Evolutionary conservation across 306 rosid species (phyloP).

Genomic region (Luffa acutangula): DNA sequence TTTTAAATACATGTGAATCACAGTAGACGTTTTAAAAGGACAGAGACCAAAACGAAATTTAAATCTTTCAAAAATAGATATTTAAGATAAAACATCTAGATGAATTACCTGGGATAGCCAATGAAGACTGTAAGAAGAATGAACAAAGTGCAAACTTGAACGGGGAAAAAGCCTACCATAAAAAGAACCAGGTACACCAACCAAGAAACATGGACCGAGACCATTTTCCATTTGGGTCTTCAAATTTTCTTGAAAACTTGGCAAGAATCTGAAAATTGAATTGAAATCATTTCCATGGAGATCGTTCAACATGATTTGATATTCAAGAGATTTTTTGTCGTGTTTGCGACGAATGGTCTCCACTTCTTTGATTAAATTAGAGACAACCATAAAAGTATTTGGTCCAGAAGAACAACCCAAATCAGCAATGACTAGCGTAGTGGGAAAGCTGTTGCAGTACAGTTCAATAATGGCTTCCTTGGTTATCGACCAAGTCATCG

Average conservation of each 20-base stretch:
- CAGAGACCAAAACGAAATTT: too few relatives aligned
- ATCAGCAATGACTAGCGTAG: not conserved
- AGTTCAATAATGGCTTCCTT: slow-evolving; percentile 36
- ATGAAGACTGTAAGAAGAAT: slow-evolving; percentile 37
- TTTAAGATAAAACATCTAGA: not conserved
- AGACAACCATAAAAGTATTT: slow-evolving; percentile 29
- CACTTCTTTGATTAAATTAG: slow-evolving; percentile 22
- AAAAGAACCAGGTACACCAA: not conserved
- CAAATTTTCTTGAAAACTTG: not conserved
- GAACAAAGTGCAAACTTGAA: slow-evolving; percentile 1
- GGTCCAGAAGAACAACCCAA: slow-evolving; percentile 25
- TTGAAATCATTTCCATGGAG: not conserved
- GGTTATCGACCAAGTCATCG: slow-evolving; percentile 26
- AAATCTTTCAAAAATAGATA: not conserved
- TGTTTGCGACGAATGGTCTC: slow-evolving; percentile 19
- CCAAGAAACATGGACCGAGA: not conserved
- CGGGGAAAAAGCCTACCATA: not conserved
- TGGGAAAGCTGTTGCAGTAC: not conserved
- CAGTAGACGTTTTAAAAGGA: too few relatives aligned
- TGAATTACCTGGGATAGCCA: slow-evolving; percentile 40
- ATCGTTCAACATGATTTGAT: slow-evolving; percentile 14
- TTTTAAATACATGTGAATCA: too few relatives aligned
- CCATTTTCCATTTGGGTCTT: not conserved
- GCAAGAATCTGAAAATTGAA: not conserved
- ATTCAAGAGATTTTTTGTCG: slow-evolving; percentile 18